Evolutionary conservation across 768 basidiomycete species (phyloP).

Genomic region (Naematelia encephala): DNA sequence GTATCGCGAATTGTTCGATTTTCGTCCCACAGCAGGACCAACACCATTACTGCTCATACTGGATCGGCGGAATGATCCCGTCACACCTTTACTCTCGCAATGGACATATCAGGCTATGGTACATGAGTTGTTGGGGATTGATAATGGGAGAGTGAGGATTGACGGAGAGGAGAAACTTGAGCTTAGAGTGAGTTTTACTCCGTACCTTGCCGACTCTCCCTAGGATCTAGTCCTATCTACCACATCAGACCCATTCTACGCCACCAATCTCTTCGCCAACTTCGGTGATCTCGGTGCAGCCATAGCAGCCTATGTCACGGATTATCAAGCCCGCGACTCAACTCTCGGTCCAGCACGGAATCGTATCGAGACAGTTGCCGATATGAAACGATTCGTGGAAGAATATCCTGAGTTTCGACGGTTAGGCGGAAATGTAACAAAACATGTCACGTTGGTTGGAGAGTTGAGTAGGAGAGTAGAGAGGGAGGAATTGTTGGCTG

Average conservation of each 20-base stretch:
- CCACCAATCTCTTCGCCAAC: conserved; percentile 81
- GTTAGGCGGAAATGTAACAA: conserved; percentile 95
- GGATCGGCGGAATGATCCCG: conserved; percentile 93
- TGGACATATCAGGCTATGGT: conserved; percentile 99
- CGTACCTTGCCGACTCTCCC: neutral
- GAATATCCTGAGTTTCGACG: conserved; percentile 97
- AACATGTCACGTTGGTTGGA: conserved; percentile 94
- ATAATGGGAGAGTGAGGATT: conserved; percentile 82
- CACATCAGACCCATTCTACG: conserved; percentile 89
- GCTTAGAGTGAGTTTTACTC: conserved; percentile 61
- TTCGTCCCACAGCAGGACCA: conserved; percentile 79
- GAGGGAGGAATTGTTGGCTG: conserved; percentile 75
- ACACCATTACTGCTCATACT: conserved; percentile 80
- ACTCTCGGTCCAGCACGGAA: conserved; percentile 59
- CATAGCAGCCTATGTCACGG: conserved; percentile 86
- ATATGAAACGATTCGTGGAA: conserved; percentile 97
- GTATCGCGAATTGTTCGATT: conserved; percentile 81
- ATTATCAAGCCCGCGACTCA: conserved; percentile 59
- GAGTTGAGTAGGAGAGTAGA: conserved; percentile 89
- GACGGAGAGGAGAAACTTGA: conserved; percentile 86
- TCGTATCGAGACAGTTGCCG: conserved; percentile 85
- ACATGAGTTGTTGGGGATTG: conserved; percentile 87
- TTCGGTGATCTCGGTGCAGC: conserved; percentile 94
- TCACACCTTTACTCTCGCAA: conserved; percentile 90
- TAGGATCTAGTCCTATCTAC: conserved; percentile 93